These are phyloP conservation scores for Polytrichum commune DNA, from an alignment of 225 moss, liverwort and hornwort genomes.

Conservation along the genomic window DNA sequence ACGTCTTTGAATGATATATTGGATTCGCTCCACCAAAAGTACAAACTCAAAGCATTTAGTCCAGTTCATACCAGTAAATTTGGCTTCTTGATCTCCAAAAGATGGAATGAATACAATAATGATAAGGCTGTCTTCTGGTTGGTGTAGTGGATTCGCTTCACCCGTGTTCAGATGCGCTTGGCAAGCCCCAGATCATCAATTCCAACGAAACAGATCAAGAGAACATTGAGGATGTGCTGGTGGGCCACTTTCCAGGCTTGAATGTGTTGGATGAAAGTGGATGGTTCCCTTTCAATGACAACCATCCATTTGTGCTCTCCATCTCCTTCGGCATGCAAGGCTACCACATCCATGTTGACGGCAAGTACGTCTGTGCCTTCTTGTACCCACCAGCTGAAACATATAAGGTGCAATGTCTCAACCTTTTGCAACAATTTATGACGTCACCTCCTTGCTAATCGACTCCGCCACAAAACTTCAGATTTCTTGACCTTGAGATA, in stretches of 20 bases:
- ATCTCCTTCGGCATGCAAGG: conserved; percentile 22
- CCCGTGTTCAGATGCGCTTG: conserved; percentile 13
- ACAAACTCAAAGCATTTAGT: too few species aligned
- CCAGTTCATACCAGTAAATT: too few species aligned
- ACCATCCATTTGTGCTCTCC: conserved; percentile 15
- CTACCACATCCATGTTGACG: conserved; percentile 19
- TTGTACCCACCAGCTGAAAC: conserved; percentile 8
- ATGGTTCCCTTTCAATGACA: conserved; percentile 22
- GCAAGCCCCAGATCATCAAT: conserved; percentile 17
- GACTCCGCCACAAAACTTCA: too few species aligned
- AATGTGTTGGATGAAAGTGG: conserved; percentile 25
- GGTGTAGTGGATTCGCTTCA: conserved; percentile 16
- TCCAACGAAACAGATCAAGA: conserved; percentile 10
- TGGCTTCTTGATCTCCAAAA: too few species aligned
- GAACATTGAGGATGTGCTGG: conserved; percentile 10
- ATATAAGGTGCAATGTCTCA: too few species aligned
- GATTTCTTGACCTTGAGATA: too few species aligned
- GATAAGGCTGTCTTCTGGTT: background rate
- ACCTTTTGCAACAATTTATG: too few species aligned
- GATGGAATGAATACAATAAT: too few species aligned
- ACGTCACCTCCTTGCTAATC: too few species aligned
- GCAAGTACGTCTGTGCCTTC: conserved; percentile 19
- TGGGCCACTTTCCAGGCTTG: conserved; percentile 20
- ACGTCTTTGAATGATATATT: too few species aligned
- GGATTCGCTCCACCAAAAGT: too few species aligned